Evolutionary conservation across 768 basidiomycete species (phyloP), one percentile per base, ranked within the genome.

Genomic region (Mrakia gelida): DNA sequence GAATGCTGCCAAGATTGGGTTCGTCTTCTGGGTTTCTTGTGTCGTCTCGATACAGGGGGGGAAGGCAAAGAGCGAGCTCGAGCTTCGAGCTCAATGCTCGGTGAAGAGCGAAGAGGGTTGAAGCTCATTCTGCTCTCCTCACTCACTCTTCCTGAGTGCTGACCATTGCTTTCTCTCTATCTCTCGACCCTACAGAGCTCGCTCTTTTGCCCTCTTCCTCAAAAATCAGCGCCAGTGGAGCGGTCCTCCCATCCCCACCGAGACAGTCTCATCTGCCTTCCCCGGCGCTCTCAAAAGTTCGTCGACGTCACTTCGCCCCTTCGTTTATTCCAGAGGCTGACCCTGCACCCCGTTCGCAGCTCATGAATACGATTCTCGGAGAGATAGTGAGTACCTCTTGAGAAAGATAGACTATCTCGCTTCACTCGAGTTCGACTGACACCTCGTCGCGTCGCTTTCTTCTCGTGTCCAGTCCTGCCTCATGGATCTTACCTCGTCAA

Each of bases 401-500:
- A 7, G 2, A 45, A 45, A 16, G n/a, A 49, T 49, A 21, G 13
- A 0, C 18, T 18, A 52, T 21, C 34, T 38, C 67, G 38, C 49
- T 41, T n/a, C 41, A 23, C 13, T 23, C 32, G n/a, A 13, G 11
- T 34, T n/a, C 30, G 63, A 10, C 30, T 32, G 38, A 38, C 4
- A 16, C 26, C 67, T 41, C 38, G 34, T 21, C 67, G 10, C 67
- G 23, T 70, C 38, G 8, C 63, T 26, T 49, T 10, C 26, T 72
- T 30, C 1, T 73, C 45, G 2, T n/a, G 8, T 23, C 41, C 26
- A 45, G 62, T 94, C 1, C 85, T 95, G 3, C 92, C 92, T 0
- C 94, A 95, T 80, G 93, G 92, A 41, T 93, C 89, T 80, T 95
- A 94, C 82, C 87, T 95, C 41, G 88, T 94, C 71, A 95, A 95